Base-by-base conservation (phyloP, 1,284 basidiomycete species). In the Lignosus rhinocerotis region DNA sequence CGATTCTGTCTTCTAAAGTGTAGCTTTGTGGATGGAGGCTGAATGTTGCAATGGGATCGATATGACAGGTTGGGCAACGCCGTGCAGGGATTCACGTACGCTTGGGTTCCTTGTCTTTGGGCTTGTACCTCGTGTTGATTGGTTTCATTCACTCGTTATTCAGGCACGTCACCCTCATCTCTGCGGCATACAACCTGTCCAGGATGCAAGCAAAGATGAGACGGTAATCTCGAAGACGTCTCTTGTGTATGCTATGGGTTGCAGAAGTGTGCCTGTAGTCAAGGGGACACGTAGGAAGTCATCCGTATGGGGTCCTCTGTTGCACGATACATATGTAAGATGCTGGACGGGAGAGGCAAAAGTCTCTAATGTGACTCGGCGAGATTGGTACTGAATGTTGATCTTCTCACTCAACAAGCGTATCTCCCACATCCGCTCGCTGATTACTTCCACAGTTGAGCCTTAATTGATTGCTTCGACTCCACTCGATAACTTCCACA, bases 61-160 rank as follows among this genome's bases (percentile, higher is more conserved):
- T n/a, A 21, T 25, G 10, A 11, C 50, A 90, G 88, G 7, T 78
- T 93, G 34, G 90, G 90, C 5, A 92, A 93, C 63, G 87, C 89
- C 3, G 90, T 92, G n/a, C 90, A 93, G 73, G 91, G 90, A 21
- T 93, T 93, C 72, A 93, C 90, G 86, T 91, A 73, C 65, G 86
- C 84, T 2, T 10, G 17, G 2, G 0, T 14, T 25, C 10, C 6
- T 11, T 6, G 14, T 31, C 4, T 2, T 31, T 9, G 2, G 2
- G 1, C 14, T 4, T 17, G 34, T 7, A 34, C 16, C 8, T 8
- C 16, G 14, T 36, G 53, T 55, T 59, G 51, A 59, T 36, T 32
- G 17, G 36, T 5, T 39, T n/a, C 19, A 14, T 31, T 2, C 19
- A 14, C 30, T 2, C 31, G 25, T 47, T 51, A 25, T 10, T 16